phyloP scores from a whole-genome alignment of 768 basidiomycete species.

The Termitomyces sp. region DNA sequence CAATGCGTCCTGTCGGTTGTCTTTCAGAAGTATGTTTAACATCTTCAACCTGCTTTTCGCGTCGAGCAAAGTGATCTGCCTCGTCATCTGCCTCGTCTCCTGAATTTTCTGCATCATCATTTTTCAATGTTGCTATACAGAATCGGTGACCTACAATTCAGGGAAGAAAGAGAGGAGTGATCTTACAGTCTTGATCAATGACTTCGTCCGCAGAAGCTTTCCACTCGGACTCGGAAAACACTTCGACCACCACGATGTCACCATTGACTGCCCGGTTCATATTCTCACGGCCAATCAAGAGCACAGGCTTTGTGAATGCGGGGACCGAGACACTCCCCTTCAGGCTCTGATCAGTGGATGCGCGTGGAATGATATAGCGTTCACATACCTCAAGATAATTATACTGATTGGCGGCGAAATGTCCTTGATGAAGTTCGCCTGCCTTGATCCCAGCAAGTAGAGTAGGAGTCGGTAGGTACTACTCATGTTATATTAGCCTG shows the following conservation, averaged over 20 bases:
- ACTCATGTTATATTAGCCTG: not conserved
- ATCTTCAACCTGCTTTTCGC: conserved; percentile 38
- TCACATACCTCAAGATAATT: conserved; percentile 84
- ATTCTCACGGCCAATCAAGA: conserved; percentile 83
- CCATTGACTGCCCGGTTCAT: conserved; percentile 97
- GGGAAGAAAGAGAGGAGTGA: not conserved
- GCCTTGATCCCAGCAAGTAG: conserved; percentile 81
- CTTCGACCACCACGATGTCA: conserved; percentile 86
- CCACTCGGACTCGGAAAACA: conserved; percentile 88
- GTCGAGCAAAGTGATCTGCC: conserved; percentile 28
- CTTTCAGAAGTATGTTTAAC: conserved; percentile 44
- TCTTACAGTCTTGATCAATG: conserved; percentile 83
- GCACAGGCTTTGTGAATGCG: conserved; percentile 67
- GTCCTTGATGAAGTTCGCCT: conserved; percentile 82
- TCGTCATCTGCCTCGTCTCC: conserved; percentile 50
- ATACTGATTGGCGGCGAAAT: conserved; percentile 93
- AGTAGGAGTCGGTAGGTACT: conserved; percentile 77
- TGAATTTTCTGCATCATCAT: conserved; percentile 82
- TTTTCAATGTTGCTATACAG: conserved; percentile 63
- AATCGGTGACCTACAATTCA: not conserved
- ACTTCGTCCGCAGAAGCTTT: conserved; percentile 89
- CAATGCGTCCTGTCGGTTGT: conserved; percentile 88
- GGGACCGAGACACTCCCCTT: conserved; percentile 80
- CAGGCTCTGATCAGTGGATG: not conserved
- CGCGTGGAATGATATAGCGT: not conserved